A percentile compares a stretch with the other conserved stretches of the same genome.
phyloP scores from a whole-genome alignment of 225 moss, liverwort and hornwort genomes.

The Bryum argenteum region DNA sequence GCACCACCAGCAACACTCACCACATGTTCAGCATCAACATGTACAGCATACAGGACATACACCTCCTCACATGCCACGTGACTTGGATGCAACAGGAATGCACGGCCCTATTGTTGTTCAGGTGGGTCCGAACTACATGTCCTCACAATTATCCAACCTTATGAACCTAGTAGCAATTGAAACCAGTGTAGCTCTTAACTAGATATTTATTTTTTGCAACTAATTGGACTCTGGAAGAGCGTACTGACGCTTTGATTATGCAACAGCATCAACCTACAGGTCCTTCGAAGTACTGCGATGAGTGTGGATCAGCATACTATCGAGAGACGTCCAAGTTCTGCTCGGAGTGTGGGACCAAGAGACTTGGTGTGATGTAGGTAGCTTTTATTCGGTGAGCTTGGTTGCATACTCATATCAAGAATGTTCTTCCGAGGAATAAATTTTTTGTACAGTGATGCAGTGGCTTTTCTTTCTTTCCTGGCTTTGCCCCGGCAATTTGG shows the following conservation, averaged over 20 bases:
- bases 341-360: slow-evolving; percentile 98
- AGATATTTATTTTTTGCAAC: no score
- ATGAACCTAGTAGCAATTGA: neutral
- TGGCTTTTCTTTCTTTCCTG: neutral
- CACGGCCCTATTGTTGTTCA: slow-evolving; percentile 57
- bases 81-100: slow-evolving; percentile 58
- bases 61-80: slow-evolving; percentile 66
- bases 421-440: slow-evolving; percentile 43
- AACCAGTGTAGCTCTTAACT: no score
- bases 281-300: slow-evolving; percentile 96
- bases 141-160: neutral
- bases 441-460: slow-evolving; percentile 56
- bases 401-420: slow-evolving; percentile 40
- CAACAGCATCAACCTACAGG: slow-evolving; percentile 71
- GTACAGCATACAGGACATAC: slow-evolving; percentile 75
- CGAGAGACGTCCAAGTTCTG: slow-evolving; percentile 98
- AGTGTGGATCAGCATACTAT: slow-evolving; percentile 88
- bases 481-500: slow-evolving; percentile 29
- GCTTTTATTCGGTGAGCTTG: slow-evolving; percentile 22
- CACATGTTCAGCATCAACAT: slow-evolving; percentile 81
- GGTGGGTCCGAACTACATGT: slow-evolving; percentile 40
- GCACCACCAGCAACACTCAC: slow-evolving; percentile 71
- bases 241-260: slow-evolving; percentile 32
- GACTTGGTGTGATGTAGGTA: slow-evolving; percentile 72
- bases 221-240: neutral